Evolutionary conservation across 257 asterid genomes (phyloP).

Genomic region (Galeopsis tetrahit): DNA sequence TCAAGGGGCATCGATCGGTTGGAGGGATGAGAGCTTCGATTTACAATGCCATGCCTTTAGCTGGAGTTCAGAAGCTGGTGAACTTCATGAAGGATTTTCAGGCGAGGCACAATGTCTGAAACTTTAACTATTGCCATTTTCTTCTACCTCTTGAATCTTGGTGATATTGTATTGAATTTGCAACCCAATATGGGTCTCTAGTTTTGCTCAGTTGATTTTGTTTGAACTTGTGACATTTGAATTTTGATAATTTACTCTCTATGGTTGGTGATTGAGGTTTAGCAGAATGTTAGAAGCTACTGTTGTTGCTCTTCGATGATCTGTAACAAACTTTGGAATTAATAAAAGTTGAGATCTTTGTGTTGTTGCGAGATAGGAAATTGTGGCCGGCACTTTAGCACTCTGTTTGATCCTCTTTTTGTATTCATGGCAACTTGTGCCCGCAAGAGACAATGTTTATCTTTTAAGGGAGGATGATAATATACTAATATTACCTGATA

Average conservation of each 20-base stretch:
- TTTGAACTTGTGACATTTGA: constrained; percentile 7
- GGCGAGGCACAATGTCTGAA: constrained; percentile 60
- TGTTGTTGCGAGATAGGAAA: neutral
- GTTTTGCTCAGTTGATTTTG: constrained; percentile 2
- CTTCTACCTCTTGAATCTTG: neutral
- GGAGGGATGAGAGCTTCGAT: constrained; percentile 98
- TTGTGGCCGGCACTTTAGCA: neutral
- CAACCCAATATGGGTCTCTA: neutral
- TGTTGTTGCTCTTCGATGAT: neutral
- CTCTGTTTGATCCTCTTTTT: constrained; percentile 2
- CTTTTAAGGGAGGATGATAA: neutral
- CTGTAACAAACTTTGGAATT: neutral
- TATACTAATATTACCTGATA: neutral
- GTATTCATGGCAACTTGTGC: neutral
- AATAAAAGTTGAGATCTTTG: constrained; percentile 3
- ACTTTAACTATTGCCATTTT: neutral
- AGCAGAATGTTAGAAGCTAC: neutral
- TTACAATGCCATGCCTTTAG: constrained; percentile 91
- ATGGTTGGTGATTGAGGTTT: constrained; percentile 5
- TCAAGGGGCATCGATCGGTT: constrained; percentile 87
- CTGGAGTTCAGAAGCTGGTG: constrained; percentile 83
- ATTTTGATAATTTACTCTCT: neutral
- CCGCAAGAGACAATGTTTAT: neutral
- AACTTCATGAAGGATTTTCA: constrained; percentile 90
- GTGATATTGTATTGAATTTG: constrained; percentile 11